phyloP scores from a whole-genome alignment of 192 early-diverging fungal genomes.

The Coemansia sp. region DNA sequence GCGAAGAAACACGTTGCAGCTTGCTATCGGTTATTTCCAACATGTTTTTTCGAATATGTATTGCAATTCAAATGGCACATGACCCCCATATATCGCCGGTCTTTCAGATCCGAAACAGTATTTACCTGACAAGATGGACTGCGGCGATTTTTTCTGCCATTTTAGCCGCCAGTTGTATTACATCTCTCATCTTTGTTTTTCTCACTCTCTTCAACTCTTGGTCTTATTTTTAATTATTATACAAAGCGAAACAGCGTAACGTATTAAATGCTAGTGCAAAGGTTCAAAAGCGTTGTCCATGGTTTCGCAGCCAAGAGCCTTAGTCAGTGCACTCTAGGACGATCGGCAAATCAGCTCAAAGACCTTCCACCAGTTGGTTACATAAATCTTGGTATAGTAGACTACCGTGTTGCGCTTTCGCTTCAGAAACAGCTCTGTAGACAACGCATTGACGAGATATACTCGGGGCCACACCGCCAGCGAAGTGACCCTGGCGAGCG shows the following conservation, averaged over 20 bases:
- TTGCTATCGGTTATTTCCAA: too few relatives aligned
- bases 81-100: too few relatives aligned
- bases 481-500: neutral
- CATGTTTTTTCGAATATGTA: too few relatives aligned
- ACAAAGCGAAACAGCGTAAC: neutral
- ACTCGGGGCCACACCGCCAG: slow-evolving; percentile 3
- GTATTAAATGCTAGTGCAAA: neutral
- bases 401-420: slow-evolving; percentile 58
- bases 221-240: neutral
- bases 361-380: slow-evolving; percentile 43
- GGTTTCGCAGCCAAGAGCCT: slow-evolving; percentile 17
- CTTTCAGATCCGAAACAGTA: too few relatives aligned
- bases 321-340: slow-evolving; percentile 27
- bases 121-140: neutral
- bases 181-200: neutral
- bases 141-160: slow-evolving; percentile 5
- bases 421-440: slow-evolving; percentile 62
- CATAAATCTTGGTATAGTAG: slow-evolving; percentile 48
- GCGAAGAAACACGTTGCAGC: neutral
- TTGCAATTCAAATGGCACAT: too few relatives aligned
- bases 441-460: slow-evolving; percentile 51
- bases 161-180: neutral
- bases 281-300: neutral
- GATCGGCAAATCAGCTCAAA: slow-evolving; percentile 22
- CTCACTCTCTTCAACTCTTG: neutral